Base-by-base conservation (phyloP, 768 basidiomycete genomes). In the Boletus huronensis region DNA sequence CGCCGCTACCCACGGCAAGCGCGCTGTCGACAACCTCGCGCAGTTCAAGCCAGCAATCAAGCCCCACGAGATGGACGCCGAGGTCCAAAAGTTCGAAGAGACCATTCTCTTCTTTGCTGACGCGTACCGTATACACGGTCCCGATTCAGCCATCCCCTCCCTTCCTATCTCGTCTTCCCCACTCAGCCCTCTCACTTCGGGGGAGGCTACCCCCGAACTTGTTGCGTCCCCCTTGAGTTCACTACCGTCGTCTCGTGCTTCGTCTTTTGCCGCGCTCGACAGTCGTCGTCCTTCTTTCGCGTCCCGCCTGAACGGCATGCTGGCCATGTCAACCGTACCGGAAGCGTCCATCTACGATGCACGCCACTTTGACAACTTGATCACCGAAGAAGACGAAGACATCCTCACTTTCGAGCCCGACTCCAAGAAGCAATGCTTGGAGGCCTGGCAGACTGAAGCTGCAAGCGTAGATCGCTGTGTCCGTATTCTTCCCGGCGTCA, bases 1-100 rank as follows among this genome's bases (percentile, higher is more conserved):
- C 63, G 83, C 82, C 10, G 83, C 84, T 36, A 88, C 87, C n/a
- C 87, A 90, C 67, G 87, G 87, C 63, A 84, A 87, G 64, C 83
- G 87, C 56, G 88, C 87, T 11, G 76, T 86, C 64, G 87, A 89
- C 74, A 90, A 89, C 71, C 80, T 88, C 58, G 67, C 77, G 5
- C 74, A 77, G 46, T 83, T 83, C 74, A 83, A 81, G 63, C 83
- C 84, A 0, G 66, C 77, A 31, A 79, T 85, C 61, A 74, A 75
- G 58, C 43, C 64, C 21, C 75, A 82, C 67, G 79, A 84, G 67
- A 80, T 85, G 75, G 80, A 82, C 61, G 68, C 58, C 29, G 83
- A 81, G 54, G 82, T 85, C 3, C 71, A 76, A n/a, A 73, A 74
- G 21, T 87, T 87, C 58, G 86, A 88, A 66, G 74, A 82, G 60